These are phyloP conservation scores for Salix brachista DNA, from an alignment of 345 rosid genomes.

Conservation along the genomic window DNA sequence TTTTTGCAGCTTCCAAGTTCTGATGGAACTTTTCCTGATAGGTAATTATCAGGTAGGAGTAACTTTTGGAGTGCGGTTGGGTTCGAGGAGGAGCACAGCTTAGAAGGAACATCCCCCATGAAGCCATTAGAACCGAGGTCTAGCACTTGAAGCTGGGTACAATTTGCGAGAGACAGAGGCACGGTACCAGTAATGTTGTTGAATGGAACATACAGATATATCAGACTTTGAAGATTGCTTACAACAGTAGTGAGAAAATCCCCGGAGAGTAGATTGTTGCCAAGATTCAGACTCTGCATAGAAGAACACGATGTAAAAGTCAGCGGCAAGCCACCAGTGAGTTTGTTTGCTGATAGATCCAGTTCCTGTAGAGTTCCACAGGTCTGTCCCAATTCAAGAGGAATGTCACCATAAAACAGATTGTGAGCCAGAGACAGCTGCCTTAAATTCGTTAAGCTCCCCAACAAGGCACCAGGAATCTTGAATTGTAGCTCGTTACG, in stretches of 20 bases:
- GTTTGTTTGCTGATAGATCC: conserved; percentile 68
- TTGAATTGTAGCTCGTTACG: conserved; percentile 46
- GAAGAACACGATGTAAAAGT: conserved; percentile 46
- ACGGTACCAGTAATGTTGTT: conserved; percentile 74
- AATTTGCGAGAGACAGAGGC: conserved; percentile 56
- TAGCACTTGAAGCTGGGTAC: conserved; percentile 61
- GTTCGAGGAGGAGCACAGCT: conserved; percentile 52
- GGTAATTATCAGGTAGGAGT: conserved; percentile 60
- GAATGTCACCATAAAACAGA: conserved; percentile 57
- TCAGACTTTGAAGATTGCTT: conserved; percentile 50
- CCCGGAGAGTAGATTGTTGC: conserved; percentile 64
- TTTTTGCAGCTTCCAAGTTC: conserved; percentile 75
- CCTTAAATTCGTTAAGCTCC: conserved; percentile 48
- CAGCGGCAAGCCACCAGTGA: conserved; percentile 57
- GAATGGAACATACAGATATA: conserved; percentile 54
- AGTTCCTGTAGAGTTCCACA: conserved; percentile 55
- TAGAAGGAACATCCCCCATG: conserved; percentile 56
- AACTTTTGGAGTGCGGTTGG: conserved; percentile 56
- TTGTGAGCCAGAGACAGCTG: conserved; percentile 58
- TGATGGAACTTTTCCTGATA: conserved; percentile 65
- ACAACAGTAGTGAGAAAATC: conserved; percentile 64
- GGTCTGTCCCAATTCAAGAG: conserved; percentile 54
- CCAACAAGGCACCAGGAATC: conserved; percentile 61
- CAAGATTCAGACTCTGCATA: conserved; percentile 62
- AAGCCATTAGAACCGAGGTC: conserved; percentile 77